Conservation (phyloP, 768 basidiomycete species). For the Boletus tomentosulus region DNA sequence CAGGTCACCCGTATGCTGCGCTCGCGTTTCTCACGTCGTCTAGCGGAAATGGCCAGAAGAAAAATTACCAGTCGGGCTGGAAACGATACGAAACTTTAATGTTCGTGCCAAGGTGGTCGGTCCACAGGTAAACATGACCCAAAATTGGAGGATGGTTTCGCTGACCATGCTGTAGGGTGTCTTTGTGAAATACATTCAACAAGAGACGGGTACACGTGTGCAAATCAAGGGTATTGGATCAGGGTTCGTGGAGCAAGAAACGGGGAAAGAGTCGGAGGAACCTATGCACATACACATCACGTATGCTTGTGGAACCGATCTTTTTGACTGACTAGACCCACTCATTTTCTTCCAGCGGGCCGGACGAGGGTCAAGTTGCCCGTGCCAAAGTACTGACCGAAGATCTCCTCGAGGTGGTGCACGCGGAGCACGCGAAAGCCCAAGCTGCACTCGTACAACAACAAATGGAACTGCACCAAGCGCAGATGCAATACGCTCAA, state of each 20-base stretch:
- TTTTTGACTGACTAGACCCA: slow-evolving; percentile 16
- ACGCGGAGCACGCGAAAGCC: slow-evolving; percentile 83
- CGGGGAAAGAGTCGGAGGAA: slow-evolving; percentile 81
- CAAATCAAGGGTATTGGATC: slow-evolving; percentile 96
- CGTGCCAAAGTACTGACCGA: slow-evolving; percentile 85
- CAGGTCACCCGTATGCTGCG: background rate
- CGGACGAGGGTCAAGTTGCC: slow-evolving; percentile 82
- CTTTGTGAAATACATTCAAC: slow-evolving; percentile 98
- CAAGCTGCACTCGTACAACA: slow-evolving; percentile 59
- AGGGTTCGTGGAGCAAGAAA: slow-evolving; percentile 91
- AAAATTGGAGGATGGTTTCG: background rate
- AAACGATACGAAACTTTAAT: slow-evolving; percentile 94
- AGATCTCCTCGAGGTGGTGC: slow-evolving; percentile 86
- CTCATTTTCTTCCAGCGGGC: slow-evolving; percentile 43
- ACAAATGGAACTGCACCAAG: slow-evolving; percentile 85
- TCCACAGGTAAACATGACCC: slow-evolving; percentile 59
- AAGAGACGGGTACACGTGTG: slow-evolving; percentile 92
- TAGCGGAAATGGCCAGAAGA: slow-evolving; percentile 98
- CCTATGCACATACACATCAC: slow-evolving; percentile 92
- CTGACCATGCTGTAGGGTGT: slow-evolving; percentile 50
- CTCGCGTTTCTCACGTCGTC: slow-evolving; percentile 9
- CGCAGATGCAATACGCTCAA: slow-evolving; percentile 75
- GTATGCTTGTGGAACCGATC: slow-evolving; percentile 40
- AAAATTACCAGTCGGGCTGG: slow-evolving; percentile 84
- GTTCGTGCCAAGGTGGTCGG: slow-evolving; percentile 97